Conservation (phyloP, 148 eudicot genomes). For the Tetragonia tetragonoides region DNA sequence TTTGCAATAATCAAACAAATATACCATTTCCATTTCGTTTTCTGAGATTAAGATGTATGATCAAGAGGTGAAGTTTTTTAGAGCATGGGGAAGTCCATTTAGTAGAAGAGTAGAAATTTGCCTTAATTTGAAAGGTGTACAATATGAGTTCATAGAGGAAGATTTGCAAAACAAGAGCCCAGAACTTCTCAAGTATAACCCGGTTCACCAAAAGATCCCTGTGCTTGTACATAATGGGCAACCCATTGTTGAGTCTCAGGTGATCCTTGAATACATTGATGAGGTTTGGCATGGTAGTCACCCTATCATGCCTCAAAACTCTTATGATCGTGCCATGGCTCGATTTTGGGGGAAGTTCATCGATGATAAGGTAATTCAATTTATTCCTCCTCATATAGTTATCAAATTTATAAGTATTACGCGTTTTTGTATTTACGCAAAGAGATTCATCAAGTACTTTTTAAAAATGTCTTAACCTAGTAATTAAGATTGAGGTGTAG, state of each 20-base stretch:
- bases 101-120: constrained; percentile 32
- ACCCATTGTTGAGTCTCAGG: constrained; percentile 39
- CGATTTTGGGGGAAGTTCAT: constrained; percentile 54
- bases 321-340: constrained; percentile 38
- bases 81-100: constrained; percentile 25
- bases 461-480: too few relatives aligned
- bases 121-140: constrained; percentile 31
- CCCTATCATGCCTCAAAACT: constrained; percentile 41
- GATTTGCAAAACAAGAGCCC: constrained; percentile 30
- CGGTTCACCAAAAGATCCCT: constrained; percentile 32
- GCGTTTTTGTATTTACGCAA: too few relatives aligned
- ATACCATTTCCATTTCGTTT: too few relatives aligned
- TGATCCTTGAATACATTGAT: constrained; percentile 52
- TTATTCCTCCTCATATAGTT: too few relatives aligned
- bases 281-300: constrained; percentile 31
- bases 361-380: constrained; percentile 21
- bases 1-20: too few relatives aligned
- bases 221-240: constrained; percentile 35
- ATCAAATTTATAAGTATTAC: too few relatives aligned
- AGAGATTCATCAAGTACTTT: too few relatives aligned
- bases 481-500: too few relatives aligned
- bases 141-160: constrained; percentile 28
- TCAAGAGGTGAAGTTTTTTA: constrained; percentile 20
- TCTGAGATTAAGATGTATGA: too few relatives aligned
- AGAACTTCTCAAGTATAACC: constrained; percentile 33